A percentile compares a stretch with the other conserved stretches of the same genome.
These are phyloP conservation scores for Podila epigama DNA, from an alignment of 192 early-diverging fungal species.

Conservation along the genomic window DNA sequence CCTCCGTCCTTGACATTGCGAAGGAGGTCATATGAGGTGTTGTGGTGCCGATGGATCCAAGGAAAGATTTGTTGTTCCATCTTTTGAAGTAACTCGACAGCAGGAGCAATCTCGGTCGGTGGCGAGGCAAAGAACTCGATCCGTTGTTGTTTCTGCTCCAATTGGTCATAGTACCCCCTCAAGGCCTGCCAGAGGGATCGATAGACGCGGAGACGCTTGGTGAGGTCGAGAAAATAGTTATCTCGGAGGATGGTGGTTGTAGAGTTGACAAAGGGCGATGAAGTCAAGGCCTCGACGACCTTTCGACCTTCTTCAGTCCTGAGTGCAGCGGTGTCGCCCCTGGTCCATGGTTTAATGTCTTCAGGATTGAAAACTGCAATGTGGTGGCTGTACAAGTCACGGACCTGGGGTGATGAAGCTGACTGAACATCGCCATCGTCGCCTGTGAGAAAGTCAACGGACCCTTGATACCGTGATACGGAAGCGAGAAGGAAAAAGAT, in stretches of 20 bases:
- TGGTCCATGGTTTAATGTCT: conserved; percentile 32
- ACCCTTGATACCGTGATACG: conserved; percentile 40
- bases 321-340: conserved; percentile 26
- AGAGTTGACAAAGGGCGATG: conserved; percentile 6
- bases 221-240: conserved; percentile 22
- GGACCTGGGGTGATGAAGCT: not conserved
- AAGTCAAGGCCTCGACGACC: conserved; percentile 22
- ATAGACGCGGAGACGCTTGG: conserved; percentile 32
- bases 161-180: conserved; percentile 13
- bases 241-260: conserved; percentile 6
- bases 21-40: conserved; percentile 22
- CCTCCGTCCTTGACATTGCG: conserved; percentile 5
- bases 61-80: conserved; percentile 39
- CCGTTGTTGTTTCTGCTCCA: not conserved
- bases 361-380: conserved; percentile 32
- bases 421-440: conserved; percentile 45
- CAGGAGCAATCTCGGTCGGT: conserved; percentile 30
- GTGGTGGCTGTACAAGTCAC: conserved; percentile 33
- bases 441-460: conserved; percentile 37
- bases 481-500: conserved; percentile 35
- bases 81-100: conserved; percentile 20
- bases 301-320: conserved; percentile 18
- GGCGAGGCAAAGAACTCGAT: conserved; percentile 19
- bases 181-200: conserved; percentile 30
- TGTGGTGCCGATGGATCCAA: conserved; percentile 22